Base-by-base conservation (phyloP, 1,284 basidiomycete species). In the Ganoderma leucocontextum region DNA sequence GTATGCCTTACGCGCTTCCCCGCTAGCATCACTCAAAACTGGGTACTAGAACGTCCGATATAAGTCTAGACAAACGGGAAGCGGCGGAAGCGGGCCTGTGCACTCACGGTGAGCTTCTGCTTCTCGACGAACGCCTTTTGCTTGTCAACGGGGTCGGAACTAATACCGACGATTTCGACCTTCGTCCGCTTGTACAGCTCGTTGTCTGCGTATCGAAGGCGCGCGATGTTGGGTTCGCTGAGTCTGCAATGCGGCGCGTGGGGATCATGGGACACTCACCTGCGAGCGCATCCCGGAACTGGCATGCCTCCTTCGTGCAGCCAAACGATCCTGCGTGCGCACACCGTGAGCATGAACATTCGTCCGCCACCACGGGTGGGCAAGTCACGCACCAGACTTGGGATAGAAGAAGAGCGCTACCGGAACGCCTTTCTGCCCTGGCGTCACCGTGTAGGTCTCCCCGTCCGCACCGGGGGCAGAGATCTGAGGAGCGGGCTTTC, bases 391-490 rank as follows among this genome's bases (percentile, higher is more conserved):
- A 84, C 85, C 88, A 57, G 91, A 86, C 75, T 86, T 84, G 22
- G 91, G 91, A 72, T 90, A 92, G 81, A 95, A 95, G 83, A 95
- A 94, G 58, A 95, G 70, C 6, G 86, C 91, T 29, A 87, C 86
- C 0, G 89, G 89, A 67, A 82, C 76, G 64, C 81, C 84, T 52
- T 80, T 80, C 22, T 77, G 77, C 25, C 83, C 84, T 2, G 86
- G 86, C 41, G 80, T 83, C 63, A 91, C 80, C 25, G 80, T 83
- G 75, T 83, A 89, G 10, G 80, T 75, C 62, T 85, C 76, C 15
- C 86, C 89, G 59, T 87, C 82, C 7, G 82, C 80, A 66, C 85
- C 80, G 6, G 82, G 84, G 7, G 90, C 79, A 17, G 84, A 82
- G 65, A 91, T 75, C 1, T 81, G 71, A 0, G 90, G 89, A 0